Percentiles rank a stretch among this genome's conserved stretches.
Conservation (phyloP, 768 basidiomycete species). For the Naganishia friedmannii region DNA sequence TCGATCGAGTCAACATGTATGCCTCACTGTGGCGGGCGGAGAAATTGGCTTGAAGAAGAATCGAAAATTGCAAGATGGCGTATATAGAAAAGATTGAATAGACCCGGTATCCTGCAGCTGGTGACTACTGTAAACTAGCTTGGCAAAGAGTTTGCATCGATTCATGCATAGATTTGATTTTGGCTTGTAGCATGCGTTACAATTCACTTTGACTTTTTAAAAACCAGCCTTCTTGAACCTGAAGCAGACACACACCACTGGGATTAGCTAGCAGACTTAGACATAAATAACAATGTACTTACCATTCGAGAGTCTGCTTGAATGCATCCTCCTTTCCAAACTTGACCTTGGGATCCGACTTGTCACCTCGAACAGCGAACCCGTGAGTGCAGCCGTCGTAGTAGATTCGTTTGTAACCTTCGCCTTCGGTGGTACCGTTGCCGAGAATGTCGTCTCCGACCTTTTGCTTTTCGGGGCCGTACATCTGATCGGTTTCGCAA, state of each 20-base stretch:
- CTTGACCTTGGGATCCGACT: constrained; percentile 54
- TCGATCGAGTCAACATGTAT: constrained; percentile 72
- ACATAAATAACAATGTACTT: neutral
- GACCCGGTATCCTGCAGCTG: neutral
- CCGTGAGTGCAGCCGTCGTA: constrained; percentile 62
- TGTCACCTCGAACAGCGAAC: constrained; percentile 55
- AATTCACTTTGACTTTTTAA: neutral
- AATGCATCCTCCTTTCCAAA: constrained; percentile 67
- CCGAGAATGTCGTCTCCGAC: constrained; percentile 60
- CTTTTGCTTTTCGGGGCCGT: constrained; percentile 57
- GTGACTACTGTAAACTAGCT: too few relatives aligned
- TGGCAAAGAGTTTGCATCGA: neutral
- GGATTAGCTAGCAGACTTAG: too few relatives aligned
- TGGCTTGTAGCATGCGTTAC: neutral
- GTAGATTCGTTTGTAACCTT: constrained; percentile 54
- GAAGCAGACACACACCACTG: too few relatives aligned
- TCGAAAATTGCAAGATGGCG: neutral
- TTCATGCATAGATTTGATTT: neutral
- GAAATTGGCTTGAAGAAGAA: constrained; percentile 15
- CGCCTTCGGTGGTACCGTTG: constrained; percentile 42
- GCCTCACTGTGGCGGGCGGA: constrained; percentile 39
- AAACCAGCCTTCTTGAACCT: constrained; percentile 14
- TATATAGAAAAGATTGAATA: neutral
- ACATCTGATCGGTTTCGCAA: constrained; percentile 53
- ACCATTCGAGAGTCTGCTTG: constrained; percentile 61